phyloP scores from a whole-genome alignment of 768 basidiomycete genomes.

The Pulveroboletus sp. region DNA sequence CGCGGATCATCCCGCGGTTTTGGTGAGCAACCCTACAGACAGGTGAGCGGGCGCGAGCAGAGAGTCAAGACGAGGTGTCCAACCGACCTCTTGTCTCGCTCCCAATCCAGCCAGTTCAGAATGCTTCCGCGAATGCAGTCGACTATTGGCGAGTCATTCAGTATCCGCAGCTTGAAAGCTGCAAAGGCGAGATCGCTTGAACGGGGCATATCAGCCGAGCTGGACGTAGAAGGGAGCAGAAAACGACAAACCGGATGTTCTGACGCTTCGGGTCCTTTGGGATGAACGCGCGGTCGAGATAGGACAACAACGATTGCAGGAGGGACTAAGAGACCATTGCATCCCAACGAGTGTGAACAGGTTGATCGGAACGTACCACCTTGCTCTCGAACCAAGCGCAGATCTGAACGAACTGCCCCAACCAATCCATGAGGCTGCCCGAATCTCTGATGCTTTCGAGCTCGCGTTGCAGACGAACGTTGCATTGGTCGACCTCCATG shows the following conservation, averaged over 20 bases:
- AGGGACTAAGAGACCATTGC: conserved; percentile 40
- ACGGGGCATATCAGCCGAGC: not conserved
- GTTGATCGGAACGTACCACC: conserved; percentile 45
- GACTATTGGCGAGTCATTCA: conserved; percentile 44
- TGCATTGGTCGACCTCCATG: conserved; percentile 57
- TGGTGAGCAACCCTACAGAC: conserved; percentile 35
- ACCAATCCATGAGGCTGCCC: conserved; percentile 46
- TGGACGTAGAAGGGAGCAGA: not conserved
- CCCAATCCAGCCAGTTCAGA: conserved; percentile 48
- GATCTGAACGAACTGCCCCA: conserved; percentile 48
- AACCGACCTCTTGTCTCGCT: conserved; percentile 44
- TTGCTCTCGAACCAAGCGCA: conserved; percentile 64
- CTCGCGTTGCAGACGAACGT: conserved; percentile 36
- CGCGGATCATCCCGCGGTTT: conserved; percentile 40
- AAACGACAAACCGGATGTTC: conserved; percentile 43
- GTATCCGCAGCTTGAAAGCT: conserved; percentile 48
- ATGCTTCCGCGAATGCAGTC: conserved; percentile 44
- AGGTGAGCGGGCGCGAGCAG: not conserved
- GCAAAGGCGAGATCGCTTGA: conserved; percentile 54
- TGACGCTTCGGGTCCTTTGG: conserved; percentile 34
- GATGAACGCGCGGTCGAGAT: conserved; percentile 68
- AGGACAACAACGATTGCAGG: conserved; percentile 60
- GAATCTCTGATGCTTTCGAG: conserved; percentile 28
- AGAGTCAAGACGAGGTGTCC: conserved; percentile 1
- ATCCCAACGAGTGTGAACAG: not conserved